Conservation (phyloP, 805 yeast species). For the Candida odintsovae region DNA sequence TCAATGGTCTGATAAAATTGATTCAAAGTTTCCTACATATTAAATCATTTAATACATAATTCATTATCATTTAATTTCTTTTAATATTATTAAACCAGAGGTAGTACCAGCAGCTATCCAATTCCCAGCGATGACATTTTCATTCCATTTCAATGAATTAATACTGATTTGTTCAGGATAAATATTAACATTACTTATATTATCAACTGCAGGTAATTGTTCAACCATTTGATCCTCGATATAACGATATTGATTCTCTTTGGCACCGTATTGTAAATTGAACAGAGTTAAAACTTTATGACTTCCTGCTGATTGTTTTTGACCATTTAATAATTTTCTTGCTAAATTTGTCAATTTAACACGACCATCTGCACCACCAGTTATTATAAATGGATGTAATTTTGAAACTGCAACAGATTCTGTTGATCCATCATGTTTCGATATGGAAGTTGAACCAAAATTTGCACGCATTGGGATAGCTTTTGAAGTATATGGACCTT, state of each 20-base stretch:
- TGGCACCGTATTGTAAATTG: conserved; percentile 36
- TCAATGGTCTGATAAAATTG: conserved; percentile 59
- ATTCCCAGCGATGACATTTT: conserved; percentile 34
- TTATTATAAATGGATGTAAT: conserved; percentile 40
- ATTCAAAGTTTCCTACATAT: conserved; percentile 58
- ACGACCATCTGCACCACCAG: conserved; percentile 47
- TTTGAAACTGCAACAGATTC: conserved; percentile 34
- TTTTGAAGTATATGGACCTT: conserved; percentile 34
- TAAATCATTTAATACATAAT: conserved; percentile 21
- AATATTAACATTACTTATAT: conserved; percentile 23
- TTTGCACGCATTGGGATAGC: conserved; percentile 31
- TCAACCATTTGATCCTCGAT: conserved; percentile 34
- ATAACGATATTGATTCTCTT: conserved; percentile 33
- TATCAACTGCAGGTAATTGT: conserved; percentile 25
- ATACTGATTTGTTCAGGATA: conserved; percentile 48
- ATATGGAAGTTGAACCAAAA: conserved; percentile 28
- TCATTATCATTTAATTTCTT: conserved; percentile 3
- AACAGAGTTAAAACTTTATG: conserved; percentile 29
- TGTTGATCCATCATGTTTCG: conserved; percentile 36
- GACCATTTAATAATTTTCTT: conserved; percentile 30
- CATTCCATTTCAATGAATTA: conserved; percentile 54
- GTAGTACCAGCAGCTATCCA: conserved; percentile 50
- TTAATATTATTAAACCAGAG: conserved; percentile 41
- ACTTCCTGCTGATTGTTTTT: conserved; percentile 23
- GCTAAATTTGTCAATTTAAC: conserved; percentile 35